Base-by-base conservation (phyloP, 805 yeast genomes). In the Grigorovia yakushimaensis region DNA sequence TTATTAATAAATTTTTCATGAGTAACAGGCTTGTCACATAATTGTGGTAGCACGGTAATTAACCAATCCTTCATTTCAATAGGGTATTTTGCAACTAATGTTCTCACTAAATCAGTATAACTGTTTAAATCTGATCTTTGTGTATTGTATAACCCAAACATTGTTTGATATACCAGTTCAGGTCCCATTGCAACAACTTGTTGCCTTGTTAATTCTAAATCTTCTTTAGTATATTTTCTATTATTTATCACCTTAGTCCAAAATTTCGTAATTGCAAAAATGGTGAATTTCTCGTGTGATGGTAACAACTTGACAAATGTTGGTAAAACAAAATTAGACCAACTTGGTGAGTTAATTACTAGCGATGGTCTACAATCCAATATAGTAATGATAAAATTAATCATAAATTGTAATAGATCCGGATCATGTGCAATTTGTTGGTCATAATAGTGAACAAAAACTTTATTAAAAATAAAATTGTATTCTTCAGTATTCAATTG, bases 61-160 rank as follows among this genome's bases (percentile, higher is more conserved):
- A 79, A 44, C 86, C 87, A 79, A 3, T 44, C 52, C 51, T 75
- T 78, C 49, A 72, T 69, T 27, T 69, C 63, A 44, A 78, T 49
- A 5, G 78, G 78, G 51, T 67, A 72, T 52, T 76, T 79, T 0
- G 73, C 76, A 4, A 78, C 57, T 39, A 80, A 55, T 2, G 69
- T 61, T 43, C 81, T 67, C 48, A 80, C 63, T 1, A 79, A 56
- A 18, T 77, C 79, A 38, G 77, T 77, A 59, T 70, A 83, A 41
- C 68, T 66, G 13, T 79, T 86, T 39, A 82, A 59, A 49, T 77
- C 79, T 0, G 89, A 82, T 52, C 91, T 66, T 5, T 71, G 68
- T 15, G 76, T 55, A 46, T 70, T 77, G 61, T 81, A 56, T 62
- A 82, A 54, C 50, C 73, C 70, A 53, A 67, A 50, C 61, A 77